Base-by-base conservation (phyloP, 108 stramenopile species). In the Nannochloropsis gaditana region DNA sequence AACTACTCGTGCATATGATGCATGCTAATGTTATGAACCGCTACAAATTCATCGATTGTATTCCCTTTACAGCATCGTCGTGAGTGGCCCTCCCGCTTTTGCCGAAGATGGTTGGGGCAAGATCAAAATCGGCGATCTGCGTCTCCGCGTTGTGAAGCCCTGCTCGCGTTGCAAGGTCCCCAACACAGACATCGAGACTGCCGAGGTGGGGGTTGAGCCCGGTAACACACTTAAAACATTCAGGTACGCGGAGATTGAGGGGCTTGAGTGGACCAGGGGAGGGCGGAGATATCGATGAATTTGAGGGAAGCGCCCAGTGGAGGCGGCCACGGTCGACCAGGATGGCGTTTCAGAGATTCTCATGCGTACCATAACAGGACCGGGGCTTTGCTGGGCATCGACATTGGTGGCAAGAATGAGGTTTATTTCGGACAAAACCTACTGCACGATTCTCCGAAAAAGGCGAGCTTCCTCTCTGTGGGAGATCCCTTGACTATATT, bases 151-250 rank as follows among this genome's bases (percentile, higher is more conserved):
- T 15, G 91, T 89, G 43, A 92, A 92, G 85, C 92, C 92, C 10
- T 92, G 92, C 86, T 19, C 50, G 11, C 84, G 92, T 5, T 92
- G 92, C 82, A 90, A 89, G 79, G 85, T 92, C 9, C 92, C 92
- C 5, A 87, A 82, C 81, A 88, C 92, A 11, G 91, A 92, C 80
- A 92, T 90, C 44, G 86, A 44, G 43, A 87, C 59, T 73, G 59
- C 59, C 59, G 59, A 73, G 59, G 59, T 73, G 15, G 6, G 19
- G 59, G n/a, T n/a, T 15, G 59, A 73, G n/a, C 59, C 59, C 59
- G 59, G 19, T n/a, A n/a, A 73, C 19, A 73, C 59, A n/a, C 59
- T 73, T 6, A 73, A 73, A n/a, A 73, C 15, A n/a, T 73, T 73
- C 59, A 73, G 59, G 59, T 73, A n/a, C 15, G 59, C n/a, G 59